Evolutionary conservation across 306 rosid genomes (phyloP).

Genomic region (Glycine soja): DNA sequence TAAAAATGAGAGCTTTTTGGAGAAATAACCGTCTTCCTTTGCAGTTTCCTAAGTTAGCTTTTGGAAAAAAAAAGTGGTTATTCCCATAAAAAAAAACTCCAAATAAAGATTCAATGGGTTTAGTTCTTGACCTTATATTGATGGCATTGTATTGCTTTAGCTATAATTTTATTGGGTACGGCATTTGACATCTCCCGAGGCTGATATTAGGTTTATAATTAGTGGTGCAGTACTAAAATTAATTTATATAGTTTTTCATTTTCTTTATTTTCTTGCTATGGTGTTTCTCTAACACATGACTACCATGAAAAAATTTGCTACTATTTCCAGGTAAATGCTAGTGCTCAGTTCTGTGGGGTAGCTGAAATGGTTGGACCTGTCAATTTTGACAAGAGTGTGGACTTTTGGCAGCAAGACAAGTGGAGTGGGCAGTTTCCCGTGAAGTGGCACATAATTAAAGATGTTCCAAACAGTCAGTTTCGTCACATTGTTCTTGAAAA

Average conservation of each 20-base stretch:
- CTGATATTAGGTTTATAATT: conserved; percentile 12
- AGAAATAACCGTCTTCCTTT: background rate
- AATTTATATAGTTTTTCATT: background rate
- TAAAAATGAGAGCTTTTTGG: background rate
- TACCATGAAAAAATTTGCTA: conserved; percentile 24
- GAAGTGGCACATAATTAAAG: conserved; percentile 88
- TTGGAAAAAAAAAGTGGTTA: background rate
- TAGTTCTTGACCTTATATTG: conserved; percentile 37
- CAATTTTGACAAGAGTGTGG: conserved; percentile 84
- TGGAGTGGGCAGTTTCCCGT: conserved; percentile 94
- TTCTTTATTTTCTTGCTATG: conserved; percentile 7
- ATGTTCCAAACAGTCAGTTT: conserved; percentile 86
- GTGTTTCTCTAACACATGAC: conserved; percentile 14
- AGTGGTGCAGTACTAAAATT: conserved; percentile 13
- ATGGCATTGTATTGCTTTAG: conserved; percentile 41
- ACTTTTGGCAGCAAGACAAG: conserved; percentile 95
- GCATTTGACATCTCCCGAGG: conserved; percentile 30
- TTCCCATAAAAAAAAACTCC: background rate
- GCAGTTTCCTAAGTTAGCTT: background rate
- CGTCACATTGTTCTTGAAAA: conserved; percentile 87
- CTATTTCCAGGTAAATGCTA: conserved; percentile 79
- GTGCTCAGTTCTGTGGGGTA: conserved; percentile 95
- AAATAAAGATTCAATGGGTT: background rate
- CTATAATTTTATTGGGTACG: conserved; percentile 31
- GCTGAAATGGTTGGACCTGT: conserved; percentile 95